phyloP scores from a whole-genome alignment of 352 stramenopile species.

The Proteromonas lacertae region DNA sequence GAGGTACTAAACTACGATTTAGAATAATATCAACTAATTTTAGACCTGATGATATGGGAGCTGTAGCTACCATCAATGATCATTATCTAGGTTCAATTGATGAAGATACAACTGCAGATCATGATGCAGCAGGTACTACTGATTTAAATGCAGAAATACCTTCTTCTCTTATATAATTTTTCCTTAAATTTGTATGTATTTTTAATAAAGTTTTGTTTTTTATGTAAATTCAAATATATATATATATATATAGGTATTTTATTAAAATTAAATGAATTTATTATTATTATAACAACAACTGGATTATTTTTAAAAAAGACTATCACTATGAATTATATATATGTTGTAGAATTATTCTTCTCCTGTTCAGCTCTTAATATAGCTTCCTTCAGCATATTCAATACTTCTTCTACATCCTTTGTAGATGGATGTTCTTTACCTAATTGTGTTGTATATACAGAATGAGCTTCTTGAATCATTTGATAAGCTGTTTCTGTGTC shows the following conservation, averaged over 20 bases:
- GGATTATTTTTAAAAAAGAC: too few species aligned
- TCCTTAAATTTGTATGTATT: not conserved
- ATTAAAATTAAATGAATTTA: too few species aligned
- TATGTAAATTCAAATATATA: too few species aligned
- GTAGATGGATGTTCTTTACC: slow-evolving; percentile 10
- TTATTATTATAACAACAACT: too few species aligned
- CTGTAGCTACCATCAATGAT: not conserved
- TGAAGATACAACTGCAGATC: not conserved
- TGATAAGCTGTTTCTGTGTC: slow-evolving; percentile 3
- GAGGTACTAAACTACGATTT: too few species aligned
- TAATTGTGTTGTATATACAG: slow-evolving; percentile 9
- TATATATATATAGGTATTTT: too few species aligned
- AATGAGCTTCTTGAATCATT: slow-evolving; percentile 2
- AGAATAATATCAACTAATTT: too few species aligned
- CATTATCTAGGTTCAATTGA: not conserved
- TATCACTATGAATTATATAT: too few species aligned
- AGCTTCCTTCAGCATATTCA: slow-evolving; percentile 3
- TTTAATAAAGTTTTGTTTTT: too few species aligned
- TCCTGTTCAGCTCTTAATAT: not conserved
- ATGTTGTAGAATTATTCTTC: not conserved
- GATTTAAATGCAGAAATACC: not conserved
- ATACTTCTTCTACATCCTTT: slow-evolving; percentile 6
- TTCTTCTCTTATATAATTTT: not conserved
- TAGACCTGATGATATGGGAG: not conserved
- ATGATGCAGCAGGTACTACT: not conserved